These are phyloP conservation scores for Erythrobasidium yunnanense DNA, from an alignment of 768 basidiomycete genomes.

Conservation along the genomic window DNA sequence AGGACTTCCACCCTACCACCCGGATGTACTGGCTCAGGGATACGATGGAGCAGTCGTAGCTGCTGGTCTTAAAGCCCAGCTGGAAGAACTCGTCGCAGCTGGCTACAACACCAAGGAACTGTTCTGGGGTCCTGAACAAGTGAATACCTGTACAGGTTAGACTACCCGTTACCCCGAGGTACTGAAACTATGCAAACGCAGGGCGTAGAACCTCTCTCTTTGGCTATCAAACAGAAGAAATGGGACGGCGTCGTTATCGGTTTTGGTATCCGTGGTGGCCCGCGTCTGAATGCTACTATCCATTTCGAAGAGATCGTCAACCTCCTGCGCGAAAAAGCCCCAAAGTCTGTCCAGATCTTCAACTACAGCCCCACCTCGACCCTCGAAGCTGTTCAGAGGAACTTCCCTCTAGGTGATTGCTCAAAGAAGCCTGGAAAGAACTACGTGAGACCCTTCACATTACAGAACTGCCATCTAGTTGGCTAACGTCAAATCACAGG, in stretches of 20 bases:
- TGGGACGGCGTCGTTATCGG: constrained; percentile 16
- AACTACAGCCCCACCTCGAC: constrained; percentile 18
- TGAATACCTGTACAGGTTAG: background rate
- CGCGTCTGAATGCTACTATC: background rate
- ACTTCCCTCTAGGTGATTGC: background rate
- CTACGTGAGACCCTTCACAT: too few relatives aligned
- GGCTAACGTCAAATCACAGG: too few relatives aligned
- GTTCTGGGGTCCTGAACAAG: background rate
- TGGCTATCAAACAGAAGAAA: background rate
- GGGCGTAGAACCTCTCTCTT: background rate
- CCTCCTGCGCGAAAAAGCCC: background rate
- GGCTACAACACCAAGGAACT: constrained; percentile 4
- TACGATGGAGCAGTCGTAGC: background rate
- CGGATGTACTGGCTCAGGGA: background rate
- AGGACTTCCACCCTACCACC: background rate
- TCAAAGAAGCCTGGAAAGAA: background rate
- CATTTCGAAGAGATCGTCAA: constrained; percentile 8
- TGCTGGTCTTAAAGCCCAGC: background rate
- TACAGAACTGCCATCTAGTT: too few relatives aligned
- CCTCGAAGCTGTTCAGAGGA: constrained; percentile 11
- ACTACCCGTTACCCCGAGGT: too few relatives aligned
- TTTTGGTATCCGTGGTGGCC: background rate
- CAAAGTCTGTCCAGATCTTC: background rate
- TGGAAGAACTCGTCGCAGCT: background rate
- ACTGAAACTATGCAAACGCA: too few relatives aligned